Evolutionary conservation across 2,329 filamentous ascomycete species (phyloP), one percentile per base, ranked within the genome.

Genomic region (Verticillium isaacii): DNA sequence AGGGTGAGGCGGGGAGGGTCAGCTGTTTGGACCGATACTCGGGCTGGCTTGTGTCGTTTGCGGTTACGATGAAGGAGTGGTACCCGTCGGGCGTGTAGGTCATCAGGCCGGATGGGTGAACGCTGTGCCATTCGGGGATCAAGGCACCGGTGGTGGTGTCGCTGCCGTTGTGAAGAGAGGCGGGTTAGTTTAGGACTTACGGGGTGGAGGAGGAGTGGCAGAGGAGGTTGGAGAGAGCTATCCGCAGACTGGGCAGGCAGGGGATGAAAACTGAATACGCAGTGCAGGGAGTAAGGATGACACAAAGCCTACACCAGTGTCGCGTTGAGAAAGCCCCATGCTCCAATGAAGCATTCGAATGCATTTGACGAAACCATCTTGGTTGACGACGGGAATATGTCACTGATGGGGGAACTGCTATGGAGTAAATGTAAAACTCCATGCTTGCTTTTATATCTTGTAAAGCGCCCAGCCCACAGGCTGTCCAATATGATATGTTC

Each of bases 41-140:
- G 5, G 61, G 17, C 50, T 63, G 41, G 5, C 41, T 61, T 36
- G 32, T 58, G 37, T 61, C 61, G 56, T 63, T 61, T 55, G 61
- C 45, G 7, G 61, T 61, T 34, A 56, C 57, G 36, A 63, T n/a
- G 50, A 63, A 63, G 19, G 61, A 58, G 2, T 58, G 41, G 19
- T 58, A 56, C 5, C 61, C 61, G 1, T 59, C 56, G 5, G 59
- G 34, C 5, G 61, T 15, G 45, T 58, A 61, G 41, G 58, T 52
- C 1, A 59, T 45, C 25, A 32, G 36, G n/a, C 59, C 61, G 14
- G 59, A 63, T 9, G 61, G 59, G 59, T 52, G 61, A 17, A 58
- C 9, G 59, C 61, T 58, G 50, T 63, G 61, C 61, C 56, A 63
- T 37, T 63, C 59, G 12, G 59, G 50, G 50, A 63, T 58, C 25